Evolutionary conservation across 768 basidiomycete genomes (phyloP), one percentile per base, ranked within the genome.

Genomic region (Bullera alba): DNA sequence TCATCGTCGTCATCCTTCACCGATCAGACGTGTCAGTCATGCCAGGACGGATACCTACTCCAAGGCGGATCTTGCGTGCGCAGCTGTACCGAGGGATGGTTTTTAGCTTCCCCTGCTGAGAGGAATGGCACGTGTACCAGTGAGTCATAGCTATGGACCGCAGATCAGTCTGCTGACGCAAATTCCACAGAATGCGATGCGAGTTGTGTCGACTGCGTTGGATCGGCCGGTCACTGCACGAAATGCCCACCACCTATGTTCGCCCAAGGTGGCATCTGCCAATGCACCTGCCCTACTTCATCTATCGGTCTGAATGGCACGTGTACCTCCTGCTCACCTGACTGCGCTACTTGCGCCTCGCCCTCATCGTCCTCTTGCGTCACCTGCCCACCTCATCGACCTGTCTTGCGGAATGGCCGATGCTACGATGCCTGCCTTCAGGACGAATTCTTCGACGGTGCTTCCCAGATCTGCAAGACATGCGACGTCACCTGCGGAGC

Each of bases 111-210:
- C 7, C 56, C 54, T 0, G 39, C 62, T 7, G 44, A 36, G 1
- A 58, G 37, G 4, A 71, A 67, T 39, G 70, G 67, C 8, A 68
- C 66, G 3, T 72, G 70, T 54, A 55, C 66, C 51, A 35, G 70
- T 71, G 54, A 52, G 69, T 57, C 17, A 16, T 48, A 26, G 19
- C 21, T 17, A 16, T 14, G 5, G 14, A 12, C 25, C 27, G 22
- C 38, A 5, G 10, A 42, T 3, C 34, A 16, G 48, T 47, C 56
- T 61, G 45, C 57, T 36, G 36, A 10, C 6, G 12, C 4, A 14
- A 19, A 12, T 23, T 2, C 32, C 21, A 4, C 37, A 70, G 67
- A 50, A 12, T 71, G 70, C 50, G 65, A 67, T 27, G 52, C 60
- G 0, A 47, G 54, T 16, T 72, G 70, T 41, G 39, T 54, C 1